Evolutionary conservation across 192 early-diverging fungal genomes (phyloP), one percentile per base, ranked within the genome.

Genomic region (Gamsiella multidivaricata): DNA sequence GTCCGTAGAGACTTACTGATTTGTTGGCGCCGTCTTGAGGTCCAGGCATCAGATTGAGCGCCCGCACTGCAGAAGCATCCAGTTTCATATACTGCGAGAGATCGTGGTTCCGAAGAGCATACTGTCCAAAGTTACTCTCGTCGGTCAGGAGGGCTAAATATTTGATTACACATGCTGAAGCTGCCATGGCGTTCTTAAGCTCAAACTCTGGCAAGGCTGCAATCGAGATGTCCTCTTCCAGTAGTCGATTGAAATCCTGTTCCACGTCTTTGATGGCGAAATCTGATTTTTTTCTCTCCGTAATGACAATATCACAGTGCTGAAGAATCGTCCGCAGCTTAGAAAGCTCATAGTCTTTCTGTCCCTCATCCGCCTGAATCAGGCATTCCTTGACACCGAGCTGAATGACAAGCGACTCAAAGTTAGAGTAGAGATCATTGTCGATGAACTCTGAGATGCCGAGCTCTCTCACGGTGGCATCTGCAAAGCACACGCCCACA

Each of bases 351-450:
- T 91, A 87, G 46, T 92, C 90, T 41, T 80, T 84, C 20, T 79
- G 69, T 3, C 82, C 68, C 23, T 91, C 84, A 54, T 84, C 80
- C 8, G 69, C 46, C 15, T 87, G 81, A 23, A 98, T 69, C 15
- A 97, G 76, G 59, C 94, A 96, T 73, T 98, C 97, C 69, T 97
- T 97, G 49, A 96, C 94, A 34, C 92, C 91, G 43, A 97, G 88
- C 80, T 98, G 97, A 69, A 97, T 95, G 25, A 94, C 80, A 34
- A 98, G 81, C 7, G 96, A 92, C 88, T 99, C 97, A 46, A 99
- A 88, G 65, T 96, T 97, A 17, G 94, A 94, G 70, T 92, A 96
- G 7, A 93, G 85, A 43, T 97, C 94, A 67, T 94, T 94, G 84
- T 99, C 97, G 11, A 93, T 79, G 80, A 99, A 98, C 82, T 98